Conservation (phyloP, 2,329 filamentous ascomycete genomes). For the Colletotrichum coccodes region DNA sequence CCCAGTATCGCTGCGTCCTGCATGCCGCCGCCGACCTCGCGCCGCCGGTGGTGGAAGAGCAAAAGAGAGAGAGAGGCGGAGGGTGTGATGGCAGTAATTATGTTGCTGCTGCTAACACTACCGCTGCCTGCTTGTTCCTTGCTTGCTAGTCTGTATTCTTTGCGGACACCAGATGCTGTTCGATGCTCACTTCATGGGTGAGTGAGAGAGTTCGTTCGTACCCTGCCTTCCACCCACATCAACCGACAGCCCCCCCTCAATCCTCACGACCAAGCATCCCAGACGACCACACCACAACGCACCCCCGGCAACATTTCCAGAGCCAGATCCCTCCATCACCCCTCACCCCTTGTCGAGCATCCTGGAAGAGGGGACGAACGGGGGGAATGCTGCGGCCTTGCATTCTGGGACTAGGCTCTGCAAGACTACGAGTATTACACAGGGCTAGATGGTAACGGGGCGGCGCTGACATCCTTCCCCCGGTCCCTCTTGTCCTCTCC, state of each 20-base stretch:
- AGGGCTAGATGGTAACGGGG: constrained; percentile 20
- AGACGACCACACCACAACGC: constrained; percentile 1
- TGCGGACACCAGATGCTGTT: neutral
- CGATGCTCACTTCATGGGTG: constrained; percentile 14
- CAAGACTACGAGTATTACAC: neutral
- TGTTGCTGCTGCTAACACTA: neutral
- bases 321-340: constrained; percentile 28
- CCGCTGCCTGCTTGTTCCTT: constrained; percentile 7
- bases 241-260: constrained; percentile 19
- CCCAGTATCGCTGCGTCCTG: neutral
- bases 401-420: constrained; percentile 31
- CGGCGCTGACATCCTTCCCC: constrained; percentile 12
- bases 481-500: constrained; percentile 1
- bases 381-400: constrained; percentile 25
- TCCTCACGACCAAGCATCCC: constrained; percentile 21
- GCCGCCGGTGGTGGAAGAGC: neutral
- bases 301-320: constrained; percentile 10
- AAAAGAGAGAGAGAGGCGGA: neutral
- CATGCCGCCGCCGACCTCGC: neutral
- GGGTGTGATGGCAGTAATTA: neutral
- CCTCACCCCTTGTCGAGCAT: constrained; percentile 14
- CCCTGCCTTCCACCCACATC: constrained; percentile 8
- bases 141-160: neutral
- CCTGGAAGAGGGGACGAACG: constrained; percentile 30
- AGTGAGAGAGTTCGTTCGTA: constrained; percentile 1